Evolutionary conservation across 1,139 yeast genomes (phyloP).

Genomic region (Waltiozyma sp.): DNA sequence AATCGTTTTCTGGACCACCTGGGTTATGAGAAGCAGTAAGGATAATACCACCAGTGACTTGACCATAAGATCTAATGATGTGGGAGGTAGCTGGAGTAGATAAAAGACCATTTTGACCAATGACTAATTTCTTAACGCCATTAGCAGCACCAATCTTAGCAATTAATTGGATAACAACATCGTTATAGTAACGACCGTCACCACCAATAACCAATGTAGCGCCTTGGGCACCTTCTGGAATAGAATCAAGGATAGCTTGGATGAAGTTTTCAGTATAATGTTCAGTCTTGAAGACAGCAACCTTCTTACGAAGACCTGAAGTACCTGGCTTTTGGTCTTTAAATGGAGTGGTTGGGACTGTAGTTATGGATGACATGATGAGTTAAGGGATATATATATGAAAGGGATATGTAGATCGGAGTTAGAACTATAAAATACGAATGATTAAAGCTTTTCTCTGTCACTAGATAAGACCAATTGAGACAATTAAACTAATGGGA

Average conservation of each 20-base stretch:
- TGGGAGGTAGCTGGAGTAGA: conserved; percentile 97
- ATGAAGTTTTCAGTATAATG: conserved; percentile 90
- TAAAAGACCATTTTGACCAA: conserved; percentile 80
- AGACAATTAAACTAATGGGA: too few species aligned
- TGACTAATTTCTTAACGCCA: conserved; percentile 72
- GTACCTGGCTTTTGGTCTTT: conserved; percentile 96
- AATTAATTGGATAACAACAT: conserved; percentile 69
- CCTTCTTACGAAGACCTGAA: conserved; percentile 90
- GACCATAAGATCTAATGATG: conserved; percentile 58
- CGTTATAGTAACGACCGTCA: conserved; percentile 91
- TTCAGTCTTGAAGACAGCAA: conserved; percentile 67
- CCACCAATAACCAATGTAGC: conserved; percentile 90
- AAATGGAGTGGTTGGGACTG: conserved; percentile 53
- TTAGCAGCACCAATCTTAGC: conserved; percentile 83
- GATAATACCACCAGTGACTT: conserved; percentile 90
- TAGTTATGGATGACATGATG: conserved; percentile 5
- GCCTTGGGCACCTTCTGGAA: conserved; percentile 76
- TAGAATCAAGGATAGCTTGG: conserved; percentile 74
- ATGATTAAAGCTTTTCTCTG: too few species aligned
- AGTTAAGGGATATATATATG: too few species aligned
- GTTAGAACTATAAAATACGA: too few species aligned
- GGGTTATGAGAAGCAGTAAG: conserved; percentile 97
- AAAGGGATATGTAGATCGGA: too few species aligned
- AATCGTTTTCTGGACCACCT: conserved; percentile 91
- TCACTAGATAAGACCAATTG: too few species aligned